These are phyloP conservation scores for Kalanchoe fedtschenkoi DNA, from an alignment of 164 flowering plant species.

Conservation along the genomic window DNA sequence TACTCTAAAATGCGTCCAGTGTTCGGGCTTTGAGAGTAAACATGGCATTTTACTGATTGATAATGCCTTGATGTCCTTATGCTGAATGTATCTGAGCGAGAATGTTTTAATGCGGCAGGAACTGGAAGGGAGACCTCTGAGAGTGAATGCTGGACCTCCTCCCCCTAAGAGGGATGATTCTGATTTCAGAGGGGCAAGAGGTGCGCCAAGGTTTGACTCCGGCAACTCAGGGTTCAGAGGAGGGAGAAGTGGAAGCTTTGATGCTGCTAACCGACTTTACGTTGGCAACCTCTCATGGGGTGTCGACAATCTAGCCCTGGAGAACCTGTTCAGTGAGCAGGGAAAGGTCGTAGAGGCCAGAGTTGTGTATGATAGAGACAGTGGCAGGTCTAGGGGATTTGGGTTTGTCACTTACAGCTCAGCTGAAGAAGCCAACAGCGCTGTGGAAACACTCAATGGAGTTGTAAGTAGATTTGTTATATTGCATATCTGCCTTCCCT, in stretches of 20 bases:
- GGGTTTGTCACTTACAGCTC: constrained; percentile 7
- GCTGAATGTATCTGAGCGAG: no score
- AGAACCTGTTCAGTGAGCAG: constrained; percentile 6
- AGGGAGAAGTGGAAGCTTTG: constrained; percentile 2
- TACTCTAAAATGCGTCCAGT: not conserved
- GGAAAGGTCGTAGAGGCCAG: constrained; percentile 5
- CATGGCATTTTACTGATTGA: not conserved
- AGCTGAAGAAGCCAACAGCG: constrained; percentile 3
- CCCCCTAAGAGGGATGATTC: constrained; percentile 5
- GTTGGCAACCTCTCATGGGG: constrained; percentile 8
- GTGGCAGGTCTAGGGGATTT: constrained; percentile 6
- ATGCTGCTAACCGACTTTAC: constrained; percentile 6
- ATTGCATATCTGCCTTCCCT: not conserved
- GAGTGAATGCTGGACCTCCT: constrained; percentile 7
- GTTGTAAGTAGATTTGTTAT: constrained; percentile 5
- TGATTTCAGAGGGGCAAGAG: not conserved
- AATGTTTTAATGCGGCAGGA: not conserved
- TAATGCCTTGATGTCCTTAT: not conserved
- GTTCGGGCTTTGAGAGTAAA: not conserved
- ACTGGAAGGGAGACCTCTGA: constrained; percentile 2
- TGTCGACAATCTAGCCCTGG: constrained; percentile 7
- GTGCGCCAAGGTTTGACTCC: not conserved
- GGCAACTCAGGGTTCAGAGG: constrained; percentile 3
- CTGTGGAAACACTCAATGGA: constrained; percentile 5
- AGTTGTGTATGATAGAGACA: constrained; percentile 4